Percentiles rank a stretch among this genome's conserved stretches.
phyloP scores from a whole-genome alignment of 768 basidiomycete species.

The Mycena crocata region DNA sequence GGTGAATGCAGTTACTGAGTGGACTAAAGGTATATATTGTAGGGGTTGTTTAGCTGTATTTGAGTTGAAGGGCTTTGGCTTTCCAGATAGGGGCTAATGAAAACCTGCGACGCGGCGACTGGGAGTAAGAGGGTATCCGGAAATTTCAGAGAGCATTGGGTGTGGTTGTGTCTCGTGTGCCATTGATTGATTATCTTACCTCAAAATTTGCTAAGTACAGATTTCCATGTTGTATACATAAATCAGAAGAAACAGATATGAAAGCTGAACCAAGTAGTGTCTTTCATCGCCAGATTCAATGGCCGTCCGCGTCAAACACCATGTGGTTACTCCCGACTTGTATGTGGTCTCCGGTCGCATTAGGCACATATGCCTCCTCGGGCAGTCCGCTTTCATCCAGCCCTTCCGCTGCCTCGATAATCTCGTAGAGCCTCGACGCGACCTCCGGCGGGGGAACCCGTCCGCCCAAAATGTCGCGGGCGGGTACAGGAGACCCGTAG shows the following conservation, averaged over 20 bases:
- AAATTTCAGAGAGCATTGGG: too few species aligned
- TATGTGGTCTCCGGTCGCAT: conserved; percentile 69
- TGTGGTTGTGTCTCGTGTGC: too few species aligned
- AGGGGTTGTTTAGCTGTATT: too few species aligned
- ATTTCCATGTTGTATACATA: conserved; percentile 24
- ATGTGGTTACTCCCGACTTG: conserved; percentile 59
- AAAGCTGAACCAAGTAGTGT: neutral
- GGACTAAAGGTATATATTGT: too few species aligned
- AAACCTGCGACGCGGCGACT: too few species aligned
- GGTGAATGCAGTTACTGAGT: too few species aligned
- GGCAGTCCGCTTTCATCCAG: conserved; percentile 89
- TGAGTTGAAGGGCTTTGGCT: too few species aligned
- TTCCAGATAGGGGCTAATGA: too few species aligned
- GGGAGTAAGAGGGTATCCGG: too few species aligned
- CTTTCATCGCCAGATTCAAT: conserved; percentile 36
- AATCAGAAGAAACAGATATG: neutral
- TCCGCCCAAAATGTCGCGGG: conserved; percentile 91
- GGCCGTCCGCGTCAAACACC: conserved; percentile 83
- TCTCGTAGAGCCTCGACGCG: conserved; percentile 91
- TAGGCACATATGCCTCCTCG: conserved; percentile 82
- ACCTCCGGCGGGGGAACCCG: conserved; percentile 98
- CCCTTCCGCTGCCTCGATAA: conserved; percentile 96
- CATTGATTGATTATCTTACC: neutral
- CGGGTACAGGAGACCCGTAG: conserved; percentile 92
- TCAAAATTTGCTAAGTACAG: conserved; percentile 16